Base-by-base conservation (phyloP, 768 basidiomycete genomes). In the Thelephora aurantiotincta region DNA sequence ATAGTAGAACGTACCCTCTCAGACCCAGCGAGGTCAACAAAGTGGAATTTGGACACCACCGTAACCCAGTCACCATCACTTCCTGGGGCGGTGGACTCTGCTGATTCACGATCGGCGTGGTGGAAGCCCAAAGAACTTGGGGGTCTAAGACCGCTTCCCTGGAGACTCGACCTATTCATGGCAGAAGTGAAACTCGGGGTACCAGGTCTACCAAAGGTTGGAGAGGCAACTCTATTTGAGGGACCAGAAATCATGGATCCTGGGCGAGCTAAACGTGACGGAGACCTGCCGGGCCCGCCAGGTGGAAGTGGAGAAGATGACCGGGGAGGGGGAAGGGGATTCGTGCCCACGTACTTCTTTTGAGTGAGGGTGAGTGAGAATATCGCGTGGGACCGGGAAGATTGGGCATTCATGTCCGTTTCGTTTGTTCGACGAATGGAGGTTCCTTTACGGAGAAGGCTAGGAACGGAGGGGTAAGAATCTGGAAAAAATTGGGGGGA, bases 401-500 rank as follows among this genome's bases (percentile, higher is more conserved):
- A 92, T 62, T 96, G 91, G 20, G 94, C 90, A 62, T 99, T 99
- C 94, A 98, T 97, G 59, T 91, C 89, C 30, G 96, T 99, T 63
- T 93, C 89, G 52, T 94, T 93, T 9, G 96, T 98, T 48, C 93
- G 80, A 26, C 96, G 76, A 37, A 94, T 84, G 13, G 87, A 75
- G 6, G 91, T 84, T 16, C 96, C 96, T 54, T 87, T 80, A 52
- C 84, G 82, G 48, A 99, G 78, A 47, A 92, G 76, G 59, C 88
- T 91, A 61, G 2, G 33, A 18, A 5, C 38, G 38, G 22, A 41
- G 12, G n/a, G 51, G 57, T 46, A 51, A 34, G 6, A 30, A 50
- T 18, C 41, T 30, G 44, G 26, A 35, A 2, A 41, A 22, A 7
- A 14, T 30, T 30, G 26, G 9, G 26, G 9, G 26, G 26, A 30